Conservation (phyloP, 257 asterid genomes). For the Knoxia roxburghii region DNA sequence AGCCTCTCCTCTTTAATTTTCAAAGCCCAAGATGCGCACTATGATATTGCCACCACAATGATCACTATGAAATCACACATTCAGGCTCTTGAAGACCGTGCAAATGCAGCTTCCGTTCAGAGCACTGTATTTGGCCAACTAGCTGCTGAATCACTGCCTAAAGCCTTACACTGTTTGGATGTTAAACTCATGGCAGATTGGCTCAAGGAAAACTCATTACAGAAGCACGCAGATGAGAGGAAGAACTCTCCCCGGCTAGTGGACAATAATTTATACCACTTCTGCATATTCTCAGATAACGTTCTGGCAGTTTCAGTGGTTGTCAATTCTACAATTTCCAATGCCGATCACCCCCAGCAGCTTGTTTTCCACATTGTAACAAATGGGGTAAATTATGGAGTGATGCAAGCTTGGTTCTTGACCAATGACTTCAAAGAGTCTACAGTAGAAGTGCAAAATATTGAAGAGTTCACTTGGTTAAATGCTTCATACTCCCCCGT, state of each 20-base stretch:
- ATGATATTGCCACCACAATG: constrained; percentile 82
- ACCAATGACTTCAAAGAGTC: constrained; percentile 64
- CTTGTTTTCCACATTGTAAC: constrained; percentile 85
- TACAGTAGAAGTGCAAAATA: constrained; percentile 60
- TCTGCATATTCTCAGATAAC: constrained; percentile 84
- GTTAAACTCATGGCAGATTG: constrained; percentile 63
- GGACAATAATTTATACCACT: constrained; percentile 80
- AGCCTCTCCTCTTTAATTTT: constrained; percentile 73
- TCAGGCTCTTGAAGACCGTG: constrained; percentile 75
- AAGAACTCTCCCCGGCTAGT: constrained; percentile 66
- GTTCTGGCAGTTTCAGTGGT: constrained; percentile 71
- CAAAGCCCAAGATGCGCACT: constrained; percentile 77
- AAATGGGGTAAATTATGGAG: constrained; percentile 55
- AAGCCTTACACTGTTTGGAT: constrained; percentile 61
- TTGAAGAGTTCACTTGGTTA: constrained; percentile 71
- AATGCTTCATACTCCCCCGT: constrained; percentile 66
- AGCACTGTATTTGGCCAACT: constrained; percentile 64
- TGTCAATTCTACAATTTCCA: constrained; percentile 69
- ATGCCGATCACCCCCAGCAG: constrained; percentile 79
- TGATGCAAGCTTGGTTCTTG: constrained; percentile 86
- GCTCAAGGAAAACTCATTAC: constrained; percentile 45
- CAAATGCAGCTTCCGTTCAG: constrained; percentile 59
- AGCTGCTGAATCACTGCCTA: constrained; percentile 72
- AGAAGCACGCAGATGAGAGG: constrained; percentile 49
- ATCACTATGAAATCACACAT: constrained; percentile 82